These are phyloP conservation scores for Rhizophora mangle DNA, from an alignment of 345 rosid genomes.

Conservation along the genomic window DNA sequence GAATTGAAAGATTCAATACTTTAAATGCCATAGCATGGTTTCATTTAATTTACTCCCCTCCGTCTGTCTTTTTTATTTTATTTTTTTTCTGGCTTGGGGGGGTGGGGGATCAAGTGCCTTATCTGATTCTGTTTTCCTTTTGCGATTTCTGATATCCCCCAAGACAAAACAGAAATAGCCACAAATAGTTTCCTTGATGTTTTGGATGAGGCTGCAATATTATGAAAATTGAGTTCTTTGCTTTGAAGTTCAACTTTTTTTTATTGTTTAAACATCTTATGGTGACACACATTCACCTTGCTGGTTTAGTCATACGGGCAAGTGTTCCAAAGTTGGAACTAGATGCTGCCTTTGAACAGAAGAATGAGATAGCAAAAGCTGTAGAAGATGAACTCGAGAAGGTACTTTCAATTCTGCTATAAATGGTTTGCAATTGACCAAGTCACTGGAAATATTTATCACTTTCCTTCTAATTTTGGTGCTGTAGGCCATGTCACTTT, in stretches of 20 bases:
- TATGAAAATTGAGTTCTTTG: background rate
- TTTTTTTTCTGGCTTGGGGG: no score
- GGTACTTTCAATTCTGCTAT: background rate
- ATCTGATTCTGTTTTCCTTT: no score
- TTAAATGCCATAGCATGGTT: no score
- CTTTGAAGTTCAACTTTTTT: background rate
- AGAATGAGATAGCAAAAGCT: conserved; percentile 23
- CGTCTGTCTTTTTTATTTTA: no score
- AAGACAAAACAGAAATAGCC: no score
- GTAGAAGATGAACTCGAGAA: conserved; percentile 23
- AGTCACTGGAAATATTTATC: background rate
- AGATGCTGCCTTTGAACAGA: conserved; percentile 24
- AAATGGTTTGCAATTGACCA: background rate
- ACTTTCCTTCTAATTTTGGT: background rate
- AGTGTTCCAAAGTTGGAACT: conserved; percentile 26
- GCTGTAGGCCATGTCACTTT: conserved; percentile 25
- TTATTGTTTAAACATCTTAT: background rate
- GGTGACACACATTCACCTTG: conserved; percentile 1
- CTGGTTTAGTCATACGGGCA: conserved; percentile 20
- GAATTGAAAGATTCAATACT: no score
- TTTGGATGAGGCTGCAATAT: background rate
- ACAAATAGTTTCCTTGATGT: no score
- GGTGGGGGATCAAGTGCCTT: no score
- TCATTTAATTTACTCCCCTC: no score
- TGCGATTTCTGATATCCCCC: no score